Conservation (phyloP, 2,329 filamentous ascomycete species). For the Coniella lustricola region DNA sequence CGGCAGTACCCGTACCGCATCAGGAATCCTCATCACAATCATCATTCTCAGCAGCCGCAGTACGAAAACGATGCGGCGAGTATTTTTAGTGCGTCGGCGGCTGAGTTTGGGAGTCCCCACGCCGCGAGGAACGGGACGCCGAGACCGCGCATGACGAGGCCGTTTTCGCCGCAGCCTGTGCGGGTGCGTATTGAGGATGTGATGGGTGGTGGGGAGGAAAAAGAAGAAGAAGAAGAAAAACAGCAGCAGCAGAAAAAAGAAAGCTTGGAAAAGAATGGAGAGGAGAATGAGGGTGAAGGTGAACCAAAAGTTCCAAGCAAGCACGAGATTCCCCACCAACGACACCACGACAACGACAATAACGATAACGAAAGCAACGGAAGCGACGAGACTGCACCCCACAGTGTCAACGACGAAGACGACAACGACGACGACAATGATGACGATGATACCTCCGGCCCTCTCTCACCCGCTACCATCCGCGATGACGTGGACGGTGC, state of each 20-base stretch:
- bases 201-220: conserved; percentile 18
- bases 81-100: conserved; percentile 7
- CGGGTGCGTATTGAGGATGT: conserved; percentile 27
- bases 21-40: too few species aligned
- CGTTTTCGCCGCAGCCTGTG: conserved; percentile 52
- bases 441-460: conserved; percentile 19
- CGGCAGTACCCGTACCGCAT: conserved; percentile 30
- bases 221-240: conserved; percentile 17
- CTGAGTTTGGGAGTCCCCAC: too few species aligned
- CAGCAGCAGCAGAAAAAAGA: too few species aligned
- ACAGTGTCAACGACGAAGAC: too few species aligned
- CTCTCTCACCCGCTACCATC: conserved; percentile 8
- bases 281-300: conserved; percentile 16
- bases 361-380: too few species aligned
- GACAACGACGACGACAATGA: conserved; percentile 17
- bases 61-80: conserved; percentile 35
- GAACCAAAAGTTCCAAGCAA: too few species aligned
- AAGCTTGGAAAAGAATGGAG: conserved; percentile 9
- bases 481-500: conserved; percentile 13
- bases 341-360: too few species aligned
- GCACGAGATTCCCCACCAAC: too few species aligned
- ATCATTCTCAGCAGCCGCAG: too few species aligned
- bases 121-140: conserved; percentile 44
- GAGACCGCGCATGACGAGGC: conserved; percentile 45
- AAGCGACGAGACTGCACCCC: too few species aligned